These are phyloP conservation scores for Leccinum obscurum DNA, from an alignment of 768 basidiomycete genomes.

Conservation along the genomic window DNA sequence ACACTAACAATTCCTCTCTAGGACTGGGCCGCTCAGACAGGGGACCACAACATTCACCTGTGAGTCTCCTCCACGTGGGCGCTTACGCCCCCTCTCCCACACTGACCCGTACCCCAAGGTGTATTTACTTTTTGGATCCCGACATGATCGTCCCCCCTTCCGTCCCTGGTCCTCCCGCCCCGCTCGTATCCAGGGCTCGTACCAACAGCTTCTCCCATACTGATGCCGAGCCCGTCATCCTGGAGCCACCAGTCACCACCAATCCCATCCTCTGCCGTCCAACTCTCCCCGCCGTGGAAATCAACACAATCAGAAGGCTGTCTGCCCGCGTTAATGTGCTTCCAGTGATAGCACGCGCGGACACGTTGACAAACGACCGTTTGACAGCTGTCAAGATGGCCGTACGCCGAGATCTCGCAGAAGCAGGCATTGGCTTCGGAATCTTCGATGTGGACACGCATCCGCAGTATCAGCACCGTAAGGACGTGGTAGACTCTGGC, in stretches of 20 bases:
- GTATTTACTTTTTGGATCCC: conserved; percentile 87
- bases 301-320: conserved; percentile 74
- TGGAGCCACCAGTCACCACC: conserved; percentile 75
- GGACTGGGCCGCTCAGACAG: conserved; percentile 70
- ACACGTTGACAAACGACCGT: conserved; percentile 79
- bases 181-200: conserved; percentile 66
- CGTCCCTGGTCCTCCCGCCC: conserved; percentile 64
- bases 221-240: conserved; percentile 74
- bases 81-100: conserved; percentile 17
- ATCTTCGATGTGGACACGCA: conserved; percentile 79
- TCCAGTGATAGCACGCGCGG: conserved; percentile 81
- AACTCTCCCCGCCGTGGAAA: conserved; percentile 68
- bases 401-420: conserved; percentile 76
- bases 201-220: conserved; percentile 70
- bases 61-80: conserved; percentile 44
- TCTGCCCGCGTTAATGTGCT: conserved; percentile 85
- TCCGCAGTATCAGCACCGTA: conserved; percentile 44
- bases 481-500: conserved; percentile 44
- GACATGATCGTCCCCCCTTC: conserved; percentile 74
- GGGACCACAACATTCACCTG: conserved; percentile 83
- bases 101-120: conserved; percentile 45
- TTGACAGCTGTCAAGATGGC: conserved; percentile 78
- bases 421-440: conserved; percentile 85
- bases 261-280: conserved; percentile 69
- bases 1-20: conserved; percentile 30